phyloP scores from a whole-genome alignment of 352 stramenopile genomes.

The Globisporangium acanthophoron region DNA sequence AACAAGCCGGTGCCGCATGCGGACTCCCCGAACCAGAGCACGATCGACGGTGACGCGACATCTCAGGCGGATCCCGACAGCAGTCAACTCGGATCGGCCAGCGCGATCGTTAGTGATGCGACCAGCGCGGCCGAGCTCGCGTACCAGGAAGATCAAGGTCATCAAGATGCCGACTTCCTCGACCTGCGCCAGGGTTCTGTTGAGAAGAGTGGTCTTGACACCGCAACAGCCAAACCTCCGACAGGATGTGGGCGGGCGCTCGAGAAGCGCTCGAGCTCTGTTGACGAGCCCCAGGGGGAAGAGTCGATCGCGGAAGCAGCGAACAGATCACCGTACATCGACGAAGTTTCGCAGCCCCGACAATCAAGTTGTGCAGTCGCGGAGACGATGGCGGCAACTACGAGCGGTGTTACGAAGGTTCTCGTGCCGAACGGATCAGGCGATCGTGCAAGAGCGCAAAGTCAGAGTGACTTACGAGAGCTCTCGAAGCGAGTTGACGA shows the following conservation, averaged over 20 bases:
- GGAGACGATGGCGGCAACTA: too few species aligned
- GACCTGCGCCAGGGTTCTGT: background rate
- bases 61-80: background rate
- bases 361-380: too few species aligned
- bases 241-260: background rate
- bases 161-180: slow-evolving; percentile 10
- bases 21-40: slow-evolving; percentile 12
- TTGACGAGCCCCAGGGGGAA: background rate
- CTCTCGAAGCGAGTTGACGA: too few species aligned
- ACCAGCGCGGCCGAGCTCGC: slow-evolving; percentile 2
- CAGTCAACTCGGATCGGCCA: background rate
- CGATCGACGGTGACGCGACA: background rate
- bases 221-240: background rate
- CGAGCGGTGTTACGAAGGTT: too few species aligned
- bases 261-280: background rate
- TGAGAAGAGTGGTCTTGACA: background rate
- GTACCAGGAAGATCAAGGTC: slow-evolving; percentile 3
- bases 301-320: background rate
- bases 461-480: too few species aligned
- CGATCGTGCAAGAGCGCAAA: too few species aligned
- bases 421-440: too few species aligned
- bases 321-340: background rate
- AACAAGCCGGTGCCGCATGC: slow-evolving; percentile 13
- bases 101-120: background rate
- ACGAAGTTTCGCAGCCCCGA: background rate